phyloP scores from a whole-genome alignment of 176 grass and related monocot genomes.

The Carex pumila region DNA sequence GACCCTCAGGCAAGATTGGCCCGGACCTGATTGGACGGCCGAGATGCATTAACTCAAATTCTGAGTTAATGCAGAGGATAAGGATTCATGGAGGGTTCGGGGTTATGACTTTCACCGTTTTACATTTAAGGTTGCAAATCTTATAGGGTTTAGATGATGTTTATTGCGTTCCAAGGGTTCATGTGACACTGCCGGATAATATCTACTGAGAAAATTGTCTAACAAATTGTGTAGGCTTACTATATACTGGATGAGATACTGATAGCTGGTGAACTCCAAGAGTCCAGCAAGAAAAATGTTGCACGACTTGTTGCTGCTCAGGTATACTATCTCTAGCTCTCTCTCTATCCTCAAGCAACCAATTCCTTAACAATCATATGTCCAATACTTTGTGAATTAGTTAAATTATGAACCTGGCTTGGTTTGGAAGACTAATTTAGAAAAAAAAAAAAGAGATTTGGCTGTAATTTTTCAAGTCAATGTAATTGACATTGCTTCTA shows the following conservation, averaged over 20 bases:
- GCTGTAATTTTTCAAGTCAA: neutral
- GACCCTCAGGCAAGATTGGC: no score
- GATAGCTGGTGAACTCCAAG: conserved; percentile 93
- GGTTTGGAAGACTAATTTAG: neutral
- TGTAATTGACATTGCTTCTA: neutral
- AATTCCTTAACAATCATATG: neutral
- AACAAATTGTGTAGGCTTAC: conserved; percentile 57
- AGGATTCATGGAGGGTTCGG: no score
- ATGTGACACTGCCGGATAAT: neutral
- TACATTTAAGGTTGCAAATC: neutral
- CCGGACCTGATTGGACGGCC: no score
- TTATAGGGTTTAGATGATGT: neutral
- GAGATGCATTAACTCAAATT: no score
- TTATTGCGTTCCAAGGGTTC: neutral
- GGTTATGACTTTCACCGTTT: neutral
- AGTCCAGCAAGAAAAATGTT: conserved; percentile 97
- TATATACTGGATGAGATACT: conserved; percentile 98
- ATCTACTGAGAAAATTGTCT: neutral
- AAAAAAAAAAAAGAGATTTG: neutral
- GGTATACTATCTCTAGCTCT: conserved; percentile 21
- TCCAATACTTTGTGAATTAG: neutral
- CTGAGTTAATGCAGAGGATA: no score
- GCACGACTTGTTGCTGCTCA: conserved; percentile 88
- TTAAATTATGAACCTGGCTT: neutral
- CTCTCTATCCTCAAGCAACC: neutral